Conservation (phyloP, 225 moss, liverwort and hornwort species). For the Polytrichum commune region DNA sequence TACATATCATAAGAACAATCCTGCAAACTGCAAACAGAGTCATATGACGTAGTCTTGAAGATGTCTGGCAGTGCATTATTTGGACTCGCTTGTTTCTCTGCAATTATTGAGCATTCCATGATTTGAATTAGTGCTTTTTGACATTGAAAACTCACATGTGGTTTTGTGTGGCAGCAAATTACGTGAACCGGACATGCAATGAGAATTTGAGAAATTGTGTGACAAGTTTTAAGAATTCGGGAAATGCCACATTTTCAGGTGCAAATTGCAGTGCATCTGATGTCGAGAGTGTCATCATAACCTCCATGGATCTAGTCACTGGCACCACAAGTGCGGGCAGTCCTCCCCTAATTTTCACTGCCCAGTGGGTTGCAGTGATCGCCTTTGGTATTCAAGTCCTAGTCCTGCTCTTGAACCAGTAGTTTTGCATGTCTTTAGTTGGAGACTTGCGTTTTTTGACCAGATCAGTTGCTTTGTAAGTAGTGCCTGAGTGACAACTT, state of each 20-base stretch:
- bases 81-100: neutral
- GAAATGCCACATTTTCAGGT: slow-evolving; percentile 18
- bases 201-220: slow-evolving; percentile 24
- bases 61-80: neutral
- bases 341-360: neutral
- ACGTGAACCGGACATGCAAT: slow-evolving; percentile 49
- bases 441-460: too few species aligned
- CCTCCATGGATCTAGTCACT: slow-evolving; percentile 18
- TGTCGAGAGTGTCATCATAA: slow-evolving; percentile 19
- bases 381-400: too few species aligned
- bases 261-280: slow-evolving; percentile 31
- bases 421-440: too few species aligned
- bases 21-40: neutral
- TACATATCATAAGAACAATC: neutral
- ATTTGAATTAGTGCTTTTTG: neutral
- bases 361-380: neutral
- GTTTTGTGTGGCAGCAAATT: slow-evolving; percentile 34
- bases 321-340: slow-evolving; percentile 9
- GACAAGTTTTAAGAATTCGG: slow-evolving; percentile 4
- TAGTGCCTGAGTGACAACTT: too few species aligned
- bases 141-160: neutral
- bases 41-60: neutral
- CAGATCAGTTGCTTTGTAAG: too few species aligned
- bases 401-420: too few species aligned
- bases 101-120: neutral